Conservation (phyloP, 352 stramenopile species). For the Aphanomyces euteiches region DNA sequence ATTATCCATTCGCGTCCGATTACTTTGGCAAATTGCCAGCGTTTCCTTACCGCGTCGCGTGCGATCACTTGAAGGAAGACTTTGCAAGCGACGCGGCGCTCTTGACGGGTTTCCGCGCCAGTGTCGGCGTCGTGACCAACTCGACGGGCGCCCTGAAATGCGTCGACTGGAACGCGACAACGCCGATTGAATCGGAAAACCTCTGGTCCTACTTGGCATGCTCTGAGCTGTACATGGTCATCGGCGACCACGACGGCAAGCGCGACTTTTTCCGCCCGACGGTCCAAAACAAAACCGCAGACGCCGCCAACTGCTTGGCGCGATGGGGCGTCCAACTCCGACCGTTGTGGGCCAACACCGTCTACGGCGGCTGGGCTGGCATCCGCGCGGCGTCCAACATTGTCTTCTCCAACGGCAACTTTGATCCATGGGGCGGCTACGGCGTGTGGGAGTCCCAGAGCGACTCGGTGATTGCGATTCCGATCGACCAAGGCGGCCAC, state of each 20-base stretch:
- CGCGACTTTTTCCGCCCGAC: slow-evolving; percentile 85
- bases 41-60: slow-evolving; percentile 87
- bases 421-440: slow-evolving; percentile 90
- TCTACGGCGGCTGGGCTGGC: slow-evolving; percentile 68
- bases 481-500: slow-evolving; percentile 74
- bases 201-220: slow-evolving; percentile 82
- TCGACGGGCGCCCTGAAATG: slow-evolving; percentile 54
- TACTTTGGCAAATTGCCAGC: slow-evolving; percentile 93
- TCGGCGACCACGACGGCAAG: slow-evolving; percentile 54
- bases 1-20: slow-evolving; percentile 92
- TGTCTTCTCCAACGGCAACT: slow-evolving; percentile 92
- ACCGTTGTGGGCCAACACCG: slow-evolving; percentile 58
- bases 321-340: slow-evolving; percentile 61
- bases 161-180: slow-evolving; percentile 54
- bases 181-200: slow-evolving; percentile 43
- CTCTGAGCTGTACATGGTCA: slow-evolving; percentile 73
- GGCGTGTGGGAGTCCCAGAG: slow-evolving; percentile 73
- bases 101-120: slow-evolving; percentile 51
- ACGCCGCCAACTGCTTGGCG: slow-evolving; percentile 57
- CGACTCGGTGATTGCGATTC: slow-evolving; percentile 65
- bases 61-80: slow-evolving; percentile 53
- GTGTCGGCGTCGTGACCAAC: slow-evolving; percentile 74
- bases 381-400: slow-evolving; percentile 87
- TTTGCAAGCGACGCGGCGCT: slow-evolving; percentile 40
- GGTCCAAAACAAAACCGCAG: slow-evolving; percentile 57